Evolutionary conservation across 768 basidiomycete genomes (phyloP), one percentile per base, ranked within the genome.

Genomic region (Amanita phalloides): DNA sequence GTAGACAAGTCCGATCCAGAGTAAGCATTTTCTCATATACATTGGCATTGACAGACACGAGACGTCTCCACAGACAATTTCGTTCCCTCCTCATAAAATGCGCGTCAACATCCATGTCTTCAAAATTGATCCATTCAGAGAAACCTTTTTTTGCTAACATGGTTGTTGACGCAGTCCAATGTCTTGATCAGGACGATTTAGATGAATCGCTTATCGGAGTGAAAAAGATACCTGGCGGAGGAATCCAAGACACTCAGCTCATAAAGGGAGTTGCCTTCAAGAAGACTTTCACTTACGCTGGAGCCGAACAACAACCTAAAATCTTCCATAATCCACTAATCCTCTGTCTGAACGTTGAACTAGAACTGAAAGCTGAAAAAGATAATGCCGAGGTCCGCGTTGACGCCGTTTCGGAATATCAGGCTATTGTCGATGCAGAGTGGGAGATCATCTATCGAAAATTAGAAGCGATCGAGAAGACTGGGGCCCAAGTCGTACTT

Each of bases 361-460:
- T 99, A 49, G 96, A 99, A 68, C 75, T 99, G 58, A 99, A 99
- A 69, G 96, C 96, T 0, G 96, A 99, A 70, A 94, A 98, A 67
- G 96, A 99, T 67, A 99, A 99, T 58, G 96, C 96, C 3, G 96
- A 99, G 68, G 91, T 99, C 38, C 83, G 96, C 33, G 92, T 99
- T 14, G 92, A 98, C 61, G 86, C 87, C 13, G 95, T 99, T 23
- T 86, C 92, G 14, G 96, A 99, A 63, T 99, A 99, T 64, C 96
- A 99, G 68, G 93, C 95, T 4, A 97, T 99, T 61, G 96, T 99
- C 49, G 93, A 99, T 65, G 96, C 96, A 9, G 96, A 99, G 65
- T 99, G 96, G 96, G 90, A 95, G 61, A 98, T 99, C 67, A 99
- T 99, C 61, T 98, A 95, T 71, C 81, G 88, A 58, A 99, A 99